These are phyloP conservation scores for Fragilaria radians DNA, from an alignment of 108 stramenopile genomes.

Conservation along the genomic window DNA sequence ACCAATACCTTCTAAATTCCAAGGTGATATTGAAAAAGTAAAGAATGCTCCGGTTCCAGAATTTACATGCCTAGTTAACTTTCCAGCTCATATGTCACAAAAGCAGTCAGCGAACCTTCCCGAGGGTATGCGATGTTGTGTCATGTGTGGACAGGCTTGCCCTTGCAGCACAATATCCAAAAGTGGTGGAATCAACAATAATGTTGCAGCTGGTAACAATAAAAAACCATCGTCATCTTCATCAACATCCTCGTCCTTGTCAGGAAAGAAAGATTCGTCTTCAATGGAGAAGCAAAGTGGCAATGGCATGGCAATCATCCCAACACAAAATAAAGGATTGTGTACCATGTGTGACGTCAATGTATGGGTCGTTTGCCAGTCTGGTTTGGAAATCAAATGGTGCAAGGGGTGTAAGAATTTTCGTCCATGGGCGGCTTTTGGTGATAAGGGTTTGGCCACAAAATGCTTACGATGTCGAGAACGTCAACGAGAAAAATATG, in stretches of 20 bases:
- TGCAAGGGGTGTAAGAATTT: conserved; percentile 94
- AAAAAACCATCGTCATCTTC: conserved; percentile 16
- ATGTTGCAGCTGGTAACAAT: conserved; percentile 17
- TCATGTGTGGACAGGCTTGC: conserved; percentile 86
- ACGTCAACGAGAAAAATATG: conserved; percentile 85
- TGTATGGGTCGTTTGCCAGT: conserved; percentile 76
- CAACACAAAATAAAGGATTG: conserved; percentile 87
- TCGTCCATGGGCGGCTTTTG: conserved; percentile 85
- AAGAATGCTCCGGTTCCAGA: conserved; percentile 73
- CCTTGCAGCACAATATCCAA: conserved; percentile 63
- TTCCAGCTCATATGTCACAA: conserved; percentile 82
- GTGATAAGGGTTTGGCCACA: conserved; percentile 84
- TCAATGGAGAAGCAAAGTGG: background rate
- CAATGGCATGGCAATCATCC: conserved; percentile 51
- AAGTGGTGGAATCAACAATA: conserved; percentile 5
- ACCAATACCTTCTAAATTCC: conserved; percentile 81
- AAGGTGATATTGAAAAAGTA: conserved; percentile 76
- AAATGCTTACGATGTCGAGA: conserved; percentile 86
- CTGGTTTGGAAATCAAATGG: conserved; percentile 85
- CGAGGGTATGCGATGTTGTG: conserved; percentile 83
- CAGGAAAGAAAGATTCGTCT: conserved; percentile 11
- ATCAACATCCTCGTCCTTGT: conserved; percentile 17
- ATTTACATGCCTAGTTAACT: conserved; percentile 81
- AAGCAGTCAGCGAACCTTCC: conserved; percentile 72
- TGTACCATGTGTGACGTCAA: conserved; percentile 86